Conservation (phyloP, 2,329 filamentous ascomycete species). For the Coniochaeta hoffmannii region DNA sequence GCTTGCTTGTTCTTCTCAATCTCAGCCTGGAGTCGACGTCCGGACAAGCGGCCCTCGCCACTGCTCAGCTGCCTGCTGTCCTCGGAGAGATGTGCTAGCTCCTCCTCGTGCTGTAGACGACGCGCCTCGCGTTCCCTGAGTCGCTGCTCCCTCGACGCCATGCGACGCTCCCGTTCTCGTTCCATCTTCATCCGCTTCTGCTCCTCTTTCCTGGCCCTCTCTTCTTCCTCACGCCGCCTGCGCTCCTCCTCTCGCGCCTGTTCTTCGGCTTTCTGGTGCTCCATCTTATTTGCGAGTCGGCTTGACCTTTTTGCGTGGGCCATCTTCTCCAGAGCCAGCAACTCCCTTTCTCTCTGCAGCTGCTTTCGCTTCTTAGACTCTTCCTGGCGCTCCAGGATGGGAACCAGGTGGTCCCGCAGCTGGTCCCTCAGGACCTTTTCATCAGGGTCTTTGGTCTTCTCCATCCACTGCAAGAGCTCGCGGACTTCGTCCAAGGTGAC, state of each 20-base stretch:
- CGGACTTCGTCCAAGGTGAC: conserved; percentile 73
- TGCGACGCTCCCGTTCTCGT: conserved; percentile 68
- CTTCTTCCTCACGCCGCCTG: conserved; percentile 57
- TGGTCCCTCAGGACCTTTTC: conserved; percentile 71
- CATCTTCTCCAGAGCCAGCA: conserved; percentile 75
- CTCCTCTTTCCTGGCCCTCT: conserved; percentile 59
- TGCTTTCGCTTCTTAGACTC: conserved; percentile 67
- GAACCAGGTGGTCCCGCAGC: conserved; percentile 71
- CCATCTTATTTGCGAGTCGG: conserved; percentile 73
- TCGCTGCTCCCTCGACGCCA: conserved; percentile 78
- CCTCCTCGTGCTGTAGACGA: conserved; percentile 76
- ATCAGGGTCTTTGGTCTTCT: conserved; percentile 72
- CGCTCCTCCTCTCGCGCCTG: conserved; percentile 63
- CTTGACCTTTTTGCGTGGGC: conserved; percentile 93
- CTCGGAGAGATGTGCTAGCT: conserved; percentile 71
- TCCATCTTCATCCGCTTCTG: conserved; percentile 52
- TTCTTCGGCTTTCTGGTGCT: conserved; percentile 69
- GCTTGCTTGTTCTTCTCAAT: conserved; percentile 74
- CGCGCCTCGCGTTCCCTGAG: conserved; percentile 79
- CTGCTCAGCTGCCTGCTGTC: conserved; percentile 51
- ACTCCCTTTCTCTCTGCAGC: conserved; percentile 63
- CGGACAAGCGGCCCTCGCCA: conserved; percentile 59
- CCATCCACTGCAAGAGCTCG: conserved; percentile 61
- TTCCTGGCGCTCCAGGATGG: conserved; percentile 73
- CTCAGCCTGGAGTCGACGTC: conserved; percentile 72